Percentiles rank a stretch among this genome's conserved stretches.
Conservation (phyloP, 805 yeast genomes). For the Saccharomyces eubayanus region DNA sequence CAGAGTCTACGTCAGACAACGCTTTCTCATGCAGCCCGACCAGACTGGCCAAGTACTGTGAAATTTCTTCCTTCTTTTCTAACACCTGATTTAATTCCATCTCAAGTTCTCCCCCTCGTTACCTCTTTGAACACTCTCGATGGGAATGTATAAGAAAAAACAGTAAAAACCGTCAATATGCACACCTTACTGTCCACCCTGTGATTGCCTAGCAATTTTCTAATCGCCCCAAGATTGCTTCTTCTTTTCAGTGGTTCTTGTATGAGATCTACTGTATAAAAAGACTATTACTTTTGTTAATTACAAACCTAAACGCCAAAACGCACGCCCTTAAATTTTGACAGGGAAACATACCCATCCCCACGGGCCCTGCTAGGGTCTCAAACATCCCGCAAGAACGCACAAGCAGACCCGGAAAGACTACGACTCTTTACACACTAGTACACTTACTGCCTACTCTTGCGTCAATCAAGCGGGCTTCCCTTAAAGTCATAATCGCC, state of each 20-base stretch:
- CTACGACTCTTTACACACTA: background rate
- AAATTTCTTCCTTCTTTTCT: slow-evolving; percentile 18
- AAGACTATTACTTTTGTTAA: background rate
- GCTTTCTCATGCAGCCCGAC: slow-evolving; percentile 16
- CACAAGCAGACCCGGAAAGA: background rate
- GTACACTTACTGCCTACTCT: too few species aligned
- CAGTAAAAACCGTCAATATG: background rate
- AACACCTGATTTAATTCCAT: slow-evolving; percentile 18
- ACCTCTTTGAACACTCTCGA: background rate
- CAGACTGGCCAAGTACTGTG: slow-evolving; percentile 15
- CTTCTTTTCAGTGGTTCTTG: background rate
- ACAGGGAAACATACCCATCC: background rate
- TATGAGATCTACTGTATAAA: background rate
- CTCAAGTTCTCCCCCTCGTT: background rate
- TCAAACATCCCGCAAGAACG: background rate
- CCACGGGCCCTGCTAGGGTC: background rate
- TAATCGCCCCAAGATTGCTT: background rate
- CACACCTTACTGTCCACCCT: background rate
- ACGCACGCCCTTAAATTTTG: background rate
- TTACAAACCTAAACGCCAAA: background rate
- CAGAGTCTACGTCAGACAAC: slow-evolving; percentile 12
- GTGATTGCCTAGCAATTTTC: background rate
- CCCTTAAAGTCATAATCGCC: background rate
- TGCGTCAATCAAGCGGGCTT: background rate
- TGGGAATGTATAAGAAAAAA: background rate